phyloP scores from a whole-genome alignment of 805 yeast genomes.

The Cyberlindnera samutprakarnensis region DNA sequence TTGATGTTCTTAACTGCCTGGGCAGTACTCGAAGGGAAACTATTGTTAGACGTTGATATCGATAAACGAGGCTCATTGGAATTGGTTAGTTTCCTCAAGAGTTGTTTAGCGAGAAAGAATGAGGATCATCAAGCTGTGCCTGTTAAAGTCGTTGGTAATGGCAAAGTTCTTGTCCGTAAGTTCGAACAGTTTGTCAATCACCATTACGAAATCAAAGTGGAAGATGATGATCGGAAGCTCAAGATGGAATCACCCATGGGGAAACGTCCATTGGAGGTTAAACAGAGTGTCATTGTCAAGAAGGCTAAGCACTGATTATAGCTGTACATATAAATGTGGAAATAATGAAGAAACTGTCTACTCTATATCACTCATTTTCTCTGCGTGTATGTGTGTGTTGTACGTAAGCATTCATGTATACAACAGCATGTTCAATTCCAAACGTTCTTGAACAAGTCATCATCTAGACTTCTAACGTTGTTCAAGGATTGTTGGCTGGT shows the following conservation, averaged over 20 bases:
- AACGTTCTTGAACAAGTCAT: constrained; percentile 62
- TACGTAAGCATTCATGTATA: no score
- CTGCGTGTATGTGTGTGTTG: no score
- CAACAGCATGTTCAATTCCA: constrained; percentile 42
- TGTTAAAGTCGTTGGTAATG: constrained; percentile 8
- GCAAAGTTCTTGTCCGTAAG: not conserved
- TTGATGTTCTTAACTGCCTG: constrained; percentile 61
- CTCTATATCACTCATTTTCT: no score
- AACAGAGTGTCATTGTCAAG: no score
- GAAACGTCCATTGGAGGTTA: no score
- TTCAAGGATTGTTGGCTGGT: constrained; percentile 2
- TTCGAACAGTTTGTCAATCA: not conserved
- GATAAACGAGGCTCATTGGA: constrained; percentile 6
- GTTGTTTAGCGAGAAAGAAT: constrained; percentile 1
- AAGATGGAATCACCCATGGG: not conserved
- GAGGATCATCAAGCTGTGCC: constrained; percentile 7
- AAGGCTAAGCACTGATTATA: no score
- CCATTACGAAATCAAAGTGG: not conserved
- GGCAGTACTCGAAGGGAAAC: constrained; percentile 5
- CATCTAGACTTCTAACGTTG: constrained; percentile 30
- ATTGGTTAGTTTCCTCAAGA: constrained; percentile 5
- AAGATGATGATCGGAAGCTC: not conserved
- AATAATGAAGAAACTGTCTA: no score
- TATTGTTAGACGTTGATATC: constrained; percentile 3
- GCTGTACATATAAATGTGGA: no score